Base-by-base conservation (phyloP, 495 filamentous ascomycete species). In the Neurospora terricola region DNA sequence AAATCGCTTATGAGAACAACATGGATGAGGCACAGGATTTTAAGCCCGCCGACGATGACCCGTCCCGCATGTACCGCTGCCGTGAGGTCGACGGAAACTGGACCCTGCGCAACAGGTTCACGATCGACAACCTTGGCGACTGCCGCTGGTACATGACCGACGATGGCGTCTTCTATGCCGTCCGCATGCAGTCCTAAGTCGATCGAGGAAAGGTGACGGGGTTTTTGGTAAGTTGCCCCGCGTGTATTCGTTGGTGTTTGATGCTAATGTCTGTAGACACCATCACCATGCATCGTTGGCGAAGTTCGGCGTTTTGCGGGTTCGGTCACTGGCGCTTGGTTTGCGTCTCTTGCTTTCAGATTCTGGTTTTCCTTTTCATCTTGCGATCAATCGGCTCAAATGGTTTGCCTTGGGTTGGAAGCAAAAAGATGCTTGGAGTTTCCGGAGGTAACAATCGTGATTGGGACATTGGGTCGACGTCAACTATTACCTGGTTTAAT, bases 101-200 rank as follows among this genome's bases (percentile, higher is more conserved):
- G 82, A 79, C 81, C 30, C 76, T 85, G 69, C 80, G 82, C 36
- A 84, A 82, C 74, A 82, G 86, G n/a, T 78, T 79, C 72, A 82
- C 83, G 6, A 85, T 88, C 69, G 87, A 88, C 77, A 77, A 83
- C 70, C 79, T 87, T 66, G 54, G 54, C 54, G 81, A 83, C 38
- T 84, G 79, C 59, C 80, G 84, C 68, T 88, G 87, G 87, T 87
- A 83, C 73, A 79, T 83, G 39, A 79, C 79, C 69, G 76, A 82
- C 38, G 79, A 81, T 40, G 85, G 86, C 42, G 75, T 81, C 38
- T 87, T 87, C 76, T 87, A 87, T 73, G 85, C 86, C 69, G 81
- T 86, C 38, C 80, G 83, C 45, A 71, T 84, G n/a, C 74, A 76
- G 36, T 66, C 54, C 27, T 66, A 66, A 66, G 27, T 6, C 27